phyloP scores from a whole-genome alignment of 805 yeast genomes.

The Ogataea nitratoaversa region DNA sequence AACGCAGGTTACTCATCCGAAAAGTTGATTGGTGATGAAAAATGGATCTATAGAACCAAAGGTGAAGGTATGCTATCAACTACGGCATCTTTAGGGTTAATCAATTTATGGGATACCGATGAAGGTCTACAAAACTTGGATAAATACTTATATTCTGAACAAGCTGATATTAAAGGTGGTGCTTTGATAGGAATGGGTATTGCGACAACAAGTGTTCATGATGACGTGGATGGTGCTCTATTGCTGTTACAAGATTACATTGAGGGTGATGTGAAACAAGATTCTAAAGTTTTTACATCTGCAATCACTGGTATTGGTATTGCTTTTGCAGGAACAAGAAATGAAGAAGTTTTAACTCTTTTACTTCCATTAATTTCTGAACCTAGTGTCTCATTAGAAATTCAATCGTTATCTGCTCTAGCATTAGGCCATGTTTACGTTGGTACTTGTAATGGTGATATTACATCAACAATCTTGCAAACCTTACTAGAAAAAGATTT shows the following conservation, averaged over 20 bases:
- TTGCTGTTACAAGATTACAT: conserved; percentile 77
- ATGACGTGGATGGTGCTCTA: conserved; percentile 90
- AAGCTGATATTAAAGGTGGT: conserved; percentile 90
- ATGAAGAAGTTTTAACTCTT: conserved; percentile 74
- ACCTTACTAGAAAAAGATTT: conserved; percentile 82
- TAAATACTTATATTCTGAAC: conserved; percentile 79
- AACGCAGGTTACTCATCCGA: conserved; percentile 91
- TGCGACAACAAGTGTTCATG: conserved; percentile 87
- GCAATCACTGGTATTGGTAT: conserved; percentile 90
- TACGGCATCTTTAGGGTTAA: conserved; percentile 86
- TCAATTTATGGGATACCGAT: conserved; percentile 85
- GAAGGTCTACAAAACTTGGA: conserved; percentile 90
- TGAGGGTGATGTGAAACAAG: conserved; percentile 42
- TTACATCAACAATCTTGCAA: conserved; percentile 87
- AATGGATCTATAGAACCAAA: conserved; percentile 88
- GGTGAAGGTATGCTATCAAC: conserved; percentile 89
- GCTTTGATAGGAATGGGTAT: conserved; percentile 94
- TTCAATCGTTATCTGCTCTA: conserved; percentile 80
- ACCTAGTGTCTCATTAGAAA: conserved; percentile 66
- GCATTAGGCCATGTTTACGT: conserved; percentile 93
- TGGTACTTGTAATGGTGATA: conserved; percentile 93
- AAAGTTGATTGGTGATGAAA: conserved; percentile 67
- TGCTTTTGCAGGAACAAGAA: conserved; percentile 91
- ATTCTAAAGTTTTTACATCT: conserved; percentile 63
- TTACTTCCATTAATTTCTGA: conserved; percentile 82